Evolutionary conservation across 208 protist species (phyloP), one percentile per base, ranked within the genome.

Genomic region (Balamuthia mandrillaris): DNA sequence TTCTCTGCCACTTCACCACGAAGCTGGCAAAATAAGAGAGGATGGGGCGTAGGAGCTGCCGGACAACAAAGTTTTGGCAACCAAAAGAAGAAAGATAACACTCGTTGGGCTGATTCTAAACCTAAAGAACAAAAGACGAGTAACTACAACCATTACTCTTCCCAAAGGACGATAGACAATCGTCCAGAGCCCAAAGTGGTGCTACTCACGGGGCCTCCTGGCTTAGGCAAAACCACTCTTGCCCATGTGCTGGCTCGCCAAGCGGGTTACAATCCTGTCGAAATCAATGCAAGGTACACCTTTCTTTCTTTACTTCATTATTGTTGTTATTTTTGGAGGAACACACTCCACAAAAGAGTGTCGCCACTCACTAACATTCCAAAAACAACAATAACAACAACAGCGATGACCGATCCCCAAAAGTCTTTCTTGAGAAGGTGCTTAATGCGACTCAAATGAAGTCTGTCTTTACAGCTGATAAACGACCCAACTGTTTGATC

Each of bases 161-260:
- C 49, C 21, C n/a, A 27, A 56, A 56, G 49, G n/a, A 56, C 81
- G 49, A 63, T 12, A 10, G 87, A 88, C 31, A 77, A 56, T n/a
- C 4, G 75, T 12, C 70, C 60, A 16, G n/a, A 82, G 44, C 52
- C 42, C 9, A 74, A 86, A 41, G 51, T 88, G 29, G 72, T 95
- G 47, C 45, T 98, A 54, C 84, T 98, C 14, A 92, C 92, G 0
- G 97, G 97, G 0, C 95, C 96, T 24, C 96, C 97, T 0, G 97
- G 97, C 27, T 86, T 96, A 12, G 97, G 97, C 24, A 99, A 99
- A 90, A 98, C 97, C 27, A 98, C 97, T 0, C 89, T 99, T 4
- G 96, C 94, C 14, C 95, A 98, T 70, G 94, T 98, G 6, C 78
- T 97, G 5, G 97, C 96, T 9, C 81, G 90, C 41, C 94, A 97